These are phyloP conservation scores for Penicillium coprophilum DNA, from an alignment of 495 filamentous ascomycete genomes.

Conservation along the genomic window DNA sequence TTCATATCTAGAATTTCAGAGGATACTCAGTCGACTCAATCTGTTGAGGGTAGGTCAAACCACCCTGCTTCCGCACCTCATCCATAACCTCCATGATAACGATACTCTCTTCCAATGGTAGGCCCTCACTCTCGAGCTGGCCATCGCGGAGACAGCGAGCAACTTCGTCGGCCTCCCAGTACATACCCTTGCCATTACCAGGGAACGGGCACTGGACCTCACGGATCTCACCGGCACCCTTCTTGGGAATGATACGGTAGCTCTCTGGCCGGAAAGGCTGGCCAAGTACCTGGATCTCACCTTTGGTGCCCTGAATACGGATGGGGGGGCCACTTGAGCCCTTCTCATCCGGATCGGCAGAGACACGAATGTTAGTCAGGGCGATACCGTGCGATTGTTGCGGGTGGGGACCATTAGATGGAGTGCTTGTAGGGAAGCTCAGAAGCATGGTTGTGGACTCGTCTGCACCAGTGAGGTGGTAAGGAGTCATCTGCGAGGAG, in stretches of 20 bases:
- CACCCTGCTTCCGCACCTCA: conserved; percentile 74
- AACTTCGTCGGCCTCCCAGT: conserved; percentile 92
- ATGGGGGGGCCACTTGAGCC: conserved; percentile 64
- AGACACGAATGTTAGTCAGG: conserved; percentile 69
- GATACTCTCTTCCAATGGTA: conserved; percentile 81
- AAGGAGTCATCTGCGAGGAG: conserved; percentile 67
- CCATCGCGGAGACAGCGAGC: conserved; percentile 82
- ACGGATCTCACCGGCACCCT: conserved; percentile 48
- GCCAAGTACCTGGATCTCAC: conserved; percentile 81
- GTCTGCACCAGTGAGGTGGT: conserved; percentile 77
- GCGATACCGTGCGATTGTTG: conserved; percentile 67
- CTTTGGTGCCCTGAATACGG: conserved; percentile 80
- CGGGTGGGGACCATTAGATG: conserved; percentile 36
- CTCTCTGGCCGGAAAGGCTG: conserved; percentile 68
- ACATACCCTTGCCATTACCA: conserved; percentile 77
- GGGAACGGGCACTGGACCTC: conserved; percentile 66
- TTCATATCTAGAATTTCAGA: conserved; percentile 33
- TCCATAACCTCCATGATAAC: conserved; percentile 96
- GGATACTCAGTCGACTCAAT: conserved; percentile 78
- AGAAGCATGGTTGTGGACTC: conserved; percentile 78
- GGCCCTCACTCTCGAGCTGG: conserved; percentile 68
- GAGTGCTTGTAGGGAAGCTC: conserved; percentile 67
- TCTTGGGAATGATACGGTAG: conserved; percentile 58
- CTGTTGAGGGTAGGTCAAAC: conserved; percentile 72
- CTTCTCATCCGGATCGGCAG: conserved; percentile 63